These are phyloP conservation scores for Babesia bigemina DNA, from an alignment of 169 alveolate species.

Conservation along the genomic window DNA sequence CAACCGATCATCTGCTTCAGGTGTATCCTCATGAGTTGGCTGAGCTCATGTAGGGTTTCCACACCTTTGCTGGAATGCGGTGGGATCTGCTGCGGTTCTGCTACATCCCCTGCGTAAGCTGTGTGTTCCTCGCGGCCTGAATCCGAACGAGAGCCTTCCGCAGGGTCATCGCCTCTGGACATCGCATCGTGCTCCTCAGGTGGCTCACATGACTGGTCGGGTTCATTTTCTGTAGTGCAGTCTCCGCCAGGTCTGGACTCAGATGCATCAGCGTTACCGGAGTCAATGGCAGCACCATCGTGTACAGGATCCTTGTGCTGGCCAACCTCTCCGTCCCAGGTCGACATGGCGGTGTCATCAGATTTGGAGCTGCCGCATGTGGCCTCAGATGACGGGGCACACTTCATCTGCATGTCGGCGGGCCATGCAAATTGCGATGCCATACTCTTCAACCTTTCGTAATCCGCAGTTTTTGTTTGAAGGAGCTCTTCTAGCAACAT, in stretches of 20 bases:
- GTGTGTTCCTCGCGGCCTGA: neutral
- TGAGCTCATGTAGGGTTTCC: neutral
- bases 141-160: neutral
- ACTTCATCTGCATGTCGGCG: neutral
- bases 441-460: conserved; percentile 10
- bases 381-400: neutral
- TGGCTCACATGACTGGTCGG: no score
- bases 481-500: conserved; percentile 51
- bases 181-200: neutral
- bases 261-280: no score
- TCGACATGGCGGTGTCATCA: neutral
- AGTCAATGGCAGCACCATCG: neutral
- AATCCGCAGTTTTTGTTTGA: conserved; percentile 10
- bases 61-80: neutral
- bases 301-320: neutral
- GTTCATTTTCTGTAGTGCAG: no score
- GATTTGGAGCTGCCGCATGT: neutral
- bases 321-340: neutral
- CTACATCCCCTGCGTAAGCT: neutral
- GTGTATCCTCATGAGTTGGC: conserved; percentile 10
- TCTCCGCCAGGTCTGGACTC: no score
- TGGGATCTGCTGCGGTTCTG: neutral
- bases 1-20: conserved; percentile 13
- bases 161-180: no score
- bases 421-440: neutral